These are phyloP conservation scores for Apocynum venetum DNA, from an alignment of 257 asterid genomes.

Conservation along the genomic window DNA sequence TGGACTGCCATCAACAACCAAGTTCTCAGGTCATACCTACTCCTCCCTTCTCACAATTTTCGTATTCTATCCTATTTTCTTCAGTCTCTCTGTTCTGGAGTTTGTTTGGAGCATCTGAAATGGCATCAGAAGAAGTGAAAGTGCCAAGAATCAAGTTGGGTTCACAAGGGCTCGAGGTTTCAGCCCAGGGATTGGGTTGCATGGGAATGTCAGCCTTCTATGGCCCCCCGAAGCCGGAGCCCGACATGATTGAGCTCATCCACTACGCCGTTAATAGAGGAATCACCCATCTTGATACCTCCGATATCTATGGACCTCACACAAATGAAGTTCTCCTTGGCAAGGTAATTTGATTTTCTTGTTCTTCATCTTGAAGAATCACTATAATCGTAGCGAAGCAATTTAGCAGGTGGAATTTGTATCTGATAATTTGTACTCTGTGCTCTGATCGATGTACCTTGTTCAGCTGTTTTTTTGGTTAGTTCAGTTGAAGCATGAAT, in stretches of 20 bases:
- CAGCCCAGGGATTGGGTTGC: constrained; percentile 34
- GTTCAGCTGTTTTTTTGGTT: not conserved
- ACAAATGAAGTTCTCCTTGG: constrained; percentile 30
- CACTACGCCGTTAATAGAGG: constrained; percentile 25
- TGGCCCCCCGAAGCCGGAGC: constrained; percentile 38
- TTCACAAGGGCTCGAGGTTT: constrained; percentile 34
- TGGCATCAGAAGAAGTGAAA: constrained; percentile 12
- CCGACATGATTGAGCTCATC: constrained; percentile 34
- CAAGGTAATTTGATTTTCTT: constrained; percentile 20
- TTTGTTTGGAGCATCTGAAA: not conserved
- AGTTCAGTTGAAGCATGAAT: not conserved
- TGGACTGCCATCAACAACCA: too few species aligned
- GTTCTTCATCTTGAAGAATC: too few species aligned
- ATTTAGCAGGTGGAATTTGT: too few species aligned
- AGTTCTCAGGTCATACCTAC: too few species aligned
- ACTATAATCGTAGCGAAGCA: too few species aligned
- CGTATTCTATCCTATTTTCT: not conserved
- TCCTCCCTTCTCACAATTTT: too few species aligned
- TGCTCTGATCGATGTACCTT: not conserved
- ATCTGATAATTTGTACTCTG: not conserved
- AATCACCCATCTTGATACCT: constrained; percentile 31
- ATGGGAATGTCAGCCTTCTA: constrained; percentile 34
- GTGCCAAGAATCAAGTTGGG: constrained; percentile 29
- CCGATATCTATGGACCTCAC: constrained; percentile 33
- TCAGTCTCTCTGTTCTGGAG: not conserved